These are phyloP conservation scores for Teunomyces kruisii DNA, from an alignment of 805 yeast genomes.

Conservation along the genomic window DNA sequence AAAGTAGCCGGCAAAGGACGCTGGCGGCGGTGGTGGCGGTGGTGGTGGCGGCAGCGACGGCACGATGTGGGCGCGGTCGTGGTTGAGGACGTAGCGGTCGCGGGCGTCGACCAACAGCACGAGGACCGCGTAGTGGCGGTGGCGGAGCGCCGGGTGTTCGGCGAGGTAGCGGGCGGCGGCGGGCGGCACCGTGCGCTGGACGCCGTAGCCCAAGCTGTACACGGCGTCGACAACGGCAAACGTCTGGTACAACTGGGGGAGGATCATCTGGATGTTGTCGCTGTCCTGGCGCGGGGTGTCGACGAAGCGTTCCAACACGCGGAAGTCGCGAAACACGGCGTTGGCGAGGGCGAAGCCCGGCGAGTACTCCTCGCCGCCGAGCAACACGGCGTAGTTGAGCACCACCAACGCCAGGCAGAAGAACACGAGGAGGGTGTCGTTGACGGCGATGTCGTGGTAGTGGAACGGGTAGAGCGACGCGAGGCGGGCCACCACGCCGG, in stretches of 20 bases:
- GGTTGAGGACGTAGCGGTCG: conserved; percentile 3
- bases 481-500: conserved; percentile 34
- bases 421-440: conserved; percentile 26
- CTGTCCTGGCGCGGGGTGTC: conserved; percentile 13
- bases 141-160: conserved; percentile 14
- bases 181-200: conserved; percentile 6
- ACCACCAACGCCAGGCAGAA: conserved; percentile 31
- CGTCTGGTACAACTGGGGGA: conserved; percentile 48
- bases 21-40: neutral
- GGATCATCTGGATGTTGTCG: conserved; percentile 28
- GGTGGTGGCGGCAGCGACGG: too few relatives aligned
- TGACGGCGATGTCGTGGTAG: conserved; percentile 16
- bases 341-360: conserved; percentile 53
- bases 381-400: conserved; percentile 55
- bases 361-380: conserved; percentile 61
- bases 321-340: conserved; percentile 58
- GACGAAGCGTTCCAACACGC: conserved; percentile 44
- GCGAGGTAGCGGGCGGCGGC: conserved; percentile 6
- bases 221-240: conserved; percentile 51
- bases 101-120: conserved; percentile 14
- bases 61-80: neutral
- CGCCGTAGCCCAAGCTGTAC: conserved; percentile 53
- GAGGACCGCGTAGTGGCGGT: conserved; percentile 21
- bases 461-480: conserved; percentile 36
- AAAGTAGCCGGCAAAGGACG: conserved; percentile 18